Evolutionary conservation across 345 rosid species (phyloP), one percentile per base, ranked within the genome.

Genomic region (Hibiscus trionum): DNA sequence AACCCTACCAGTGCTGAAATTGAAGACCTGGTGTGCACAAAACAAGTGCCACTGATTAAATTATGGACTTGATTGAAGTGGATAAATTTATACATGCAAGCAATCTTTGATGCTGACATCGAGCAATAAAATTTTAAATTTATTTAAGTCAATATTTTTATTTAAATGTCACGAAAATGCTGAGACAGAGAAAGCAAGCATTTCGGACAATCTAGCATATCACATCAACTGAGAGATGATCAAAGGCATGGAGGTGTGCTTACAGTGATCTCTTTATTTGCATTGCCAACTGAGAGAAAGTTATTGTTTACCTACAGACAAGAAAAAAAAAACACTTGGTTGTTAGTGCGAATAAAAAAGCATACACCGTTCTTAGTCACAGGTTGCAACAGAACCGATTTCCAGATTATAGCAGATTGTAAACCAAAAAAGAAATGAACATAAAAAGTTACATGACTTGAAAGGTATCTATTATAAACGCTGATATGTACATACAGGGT

Each of bases 1-100:
- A 61, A 81, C 58, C 80, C 99, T 88, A 56, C 99, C 99, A 19
- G 97, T 95, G 89, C 99, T 91, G 84, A 95, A 95, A 83, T 95
- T 95, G 82, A 88, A 78, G 49, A 95, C 97, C 99, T 91, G 84
- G 70, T 47, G 72, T 61, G 79, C 73, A 77, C 73, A 77, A 14
- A 55, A 74, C 24, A 29, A 21, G 27, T 31, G 70, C 73, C 49
- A 72, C 50, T 16, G 46, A 69, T 76, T 59, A 83, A 62, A 76
- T 24, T 58, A 63, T 56, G 74, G 56, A 53, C 19, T 72, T 0
- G 26, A 72, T 57, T 56, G 11, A 66, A 24, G 11, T 21, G 24
- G 3, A 19, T 2, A 52, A 6, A 0, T 6, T 8, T 1, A 19
- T 21, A 50, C 56, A 19, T 4, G 39, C n/a, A 8, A 49, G 59